phyloP scores from a whole-genome alignment of 805 yeast species.

The Ogataea haglerorum region DNA sequence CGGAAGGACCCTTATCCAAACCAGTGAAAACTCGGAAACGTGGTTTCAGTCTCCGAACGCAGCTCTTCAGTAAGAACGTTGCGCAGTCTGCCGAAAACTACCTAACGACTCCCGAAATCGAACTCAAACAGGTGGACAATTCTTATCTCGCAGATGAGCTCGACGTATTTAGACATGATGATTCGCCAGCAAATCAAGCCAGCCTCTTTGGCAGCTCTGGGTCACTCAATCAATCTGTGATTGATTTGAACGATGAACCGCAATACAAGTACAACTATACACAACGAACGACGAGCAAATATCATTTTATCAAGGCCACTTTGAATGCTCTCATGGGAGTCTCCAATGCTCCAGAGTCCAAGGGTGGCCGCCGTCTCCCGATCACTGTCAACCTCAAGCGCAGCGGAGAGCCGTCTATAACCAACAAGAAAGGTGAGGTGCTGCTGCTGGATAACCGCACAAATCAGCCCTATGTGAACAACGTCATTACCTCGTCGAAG shows the following conservation, averaged over 20 bases:
- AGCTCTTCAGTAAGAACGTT: slow-evolving; percentile 49
- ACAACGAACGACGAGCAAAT: slow-evolving; percentile 5
- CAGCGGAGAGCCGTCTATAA: slow-evolving; percentile 28
- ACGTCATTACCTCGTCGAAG: slow-evolving; percentile 80
- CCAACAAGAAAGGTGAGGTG: slow-evolving; percentile 27
- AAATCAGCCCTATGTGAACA: slow-evolving; percentile 55
- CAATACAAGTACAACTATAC: slow-evolving; percentile 6
- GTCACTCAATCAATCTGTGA: slow-evolving; percentile 22
- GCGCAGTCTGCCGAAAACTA: slow-evolving; percentile 24
- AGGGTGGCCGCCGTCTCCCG: slow-evolving; percentile 76
- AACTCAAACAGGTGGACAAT: slow-evolving; percentile 31
- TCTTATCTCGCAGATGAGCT: slow-evolving; percentile 27
- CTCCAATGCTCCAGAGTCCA: slow-evolving; percentile 47
- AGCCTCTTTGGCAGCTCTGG: neutral
- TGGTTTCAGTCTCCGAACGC: slow-evolving; percentile 66
- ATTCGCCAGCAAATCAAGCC: slow-evolving; percentile 3
- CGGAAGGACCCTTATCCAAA: slow-evolving; percentile 18
- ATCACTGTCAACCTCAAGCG: slow-evolving; percentile 43
- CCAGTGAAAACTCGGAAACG: slow-evolving; percentile 45
- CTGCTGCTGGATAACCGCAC: slow-evolving; percentile 68
- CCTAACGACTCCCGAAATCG: slow-evolving; percentile 29
- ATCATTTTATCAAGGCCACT: slow-evolving; percentile 4
- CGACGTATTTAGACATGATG: slow-evolving; percentile 17
- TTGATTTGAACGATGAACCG: slow-evolving; percentile 26
- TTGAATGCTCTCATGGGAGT: slow-evolving; percentile 42